phyloP scores from a whole-genome alignment of 805 yeast genomes.

The Myxozyma neotropica region DNA sequence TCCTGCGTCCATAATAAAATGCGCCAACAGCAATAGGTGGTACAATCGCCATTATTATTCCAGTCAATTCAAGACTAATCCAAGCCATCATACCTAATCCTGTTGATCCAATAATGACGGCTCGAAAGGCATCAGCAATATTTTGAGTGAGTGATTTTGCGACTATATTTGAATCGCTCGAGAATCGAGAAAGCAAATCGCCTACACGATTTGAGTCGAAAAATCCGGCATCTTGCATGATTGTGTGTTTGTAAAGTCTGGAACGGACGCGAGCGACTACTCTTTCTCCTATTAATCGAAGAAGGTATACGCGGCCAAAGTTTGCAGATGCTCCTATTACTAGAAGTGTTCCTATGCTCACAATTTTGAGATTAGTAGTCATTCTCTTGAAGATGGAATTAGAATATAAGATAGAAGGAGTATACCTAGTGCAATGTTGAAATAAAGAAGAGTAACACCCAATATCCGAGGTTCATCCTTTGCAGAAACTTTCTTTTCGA shows the following conservation, averaged over 20 bases:
- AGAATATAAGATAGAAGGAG: too few relatives aligned
- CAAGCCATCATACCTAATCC: constrained; percentile 91
- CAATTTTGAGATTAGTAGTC: neutral
- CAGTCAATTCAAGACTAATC: constrained; percentile 80
- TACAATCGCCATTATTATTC: constrained; percentile 70
- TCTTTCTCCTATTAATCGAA: constrained; percentile 82
- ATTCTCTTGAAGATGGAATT: too few relatives aligned
- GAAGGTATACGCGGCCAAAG: constrained; percentile 70
- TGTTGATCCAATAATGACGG: constrained; percentile 76
- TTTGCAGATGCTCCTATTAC: constrained; percentile 75
- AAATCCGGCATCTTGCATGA: constrained; percentile 85
- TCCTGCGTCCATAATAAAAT: constrained; percentile 74
- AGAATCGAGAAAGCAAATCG: constrained; percentile 83
- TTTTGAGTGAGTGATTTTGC: constrained; percentile 85
- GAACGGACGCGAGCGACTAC: constrained; percentile 83
- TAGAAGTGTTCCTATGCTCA: constrained; percentile 49
- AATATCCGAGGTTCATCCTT: constrained; percentile 40
- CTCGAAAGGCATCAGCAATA: constrained; percentile 84
- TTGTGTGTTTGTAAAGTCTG: constrained; percentile 69
- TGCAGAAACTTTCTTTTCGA: constrained; percentile 15
- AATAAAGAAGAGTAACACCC: constrained; percentile 63
- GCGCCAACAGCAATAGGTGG: constrained; percentile 86
- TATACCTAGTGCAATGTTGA: constrained; percentile 61
- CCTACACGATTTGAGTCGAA: constrained; percentile 89
- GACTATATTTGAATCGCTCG: constrained; percentile 86